Evolutionary conservation across 2,329 filamentous ascomycete species (phyloP).

Genomic region (Catunica adiposa): DNA sequence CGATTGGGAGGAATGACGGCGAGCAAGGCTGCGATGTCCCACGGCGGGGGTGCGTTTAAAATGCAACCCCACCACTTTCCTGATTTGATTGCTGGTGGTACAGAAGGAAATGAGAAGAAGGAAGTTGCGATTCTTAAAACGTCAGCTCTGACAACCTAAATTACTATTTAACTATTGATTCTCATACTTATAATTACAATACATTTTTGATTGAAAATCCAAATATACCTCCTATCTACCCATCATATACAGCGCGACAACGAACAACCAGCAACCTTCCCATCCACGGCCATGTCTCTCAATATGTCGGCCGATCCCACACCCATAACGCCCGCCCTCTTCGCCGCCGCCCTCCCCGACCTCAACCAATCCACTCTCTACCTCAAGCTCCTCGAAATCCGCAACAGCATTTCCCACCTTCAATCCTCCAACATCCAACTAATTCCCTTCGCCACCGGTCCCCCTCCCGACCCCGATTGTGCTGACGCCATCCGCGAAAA

Average conservation of each 20-base stretch:
- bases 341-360: slow-evolving; percentile 49
- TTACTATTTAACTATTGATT: not conserved
- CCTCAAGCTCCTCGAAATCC: slow-evolving; percentile 59
- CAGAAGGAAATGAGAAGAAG: not conserved
- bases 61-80: slow-evolving; percentile 9
- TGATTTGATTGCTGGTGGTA: not conserved
- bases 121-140: not conserved
- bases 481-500: slow-evolving; percentile 60
- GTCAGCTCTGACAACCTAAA: slow-evolving; percentile 4
- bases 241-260: not conserved
- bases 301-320: slow-evolving; percentile 44
- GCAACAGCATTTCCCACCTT: slow-evolving; percentile 58
- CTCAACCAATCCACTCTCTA: slow-evolving; percentile 51
- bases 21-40: slow-evolving; percentile 8
- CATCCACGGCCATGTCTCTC: slow-evolving; percentile 1
- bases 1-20: not conserved
- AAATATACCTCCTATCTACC: too few relatives aligned
- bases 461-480: slow-evolving; percentile 47
- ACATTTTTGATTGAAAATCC: too few relatives aligned
- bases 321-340: slow-evolving; percentile 42
- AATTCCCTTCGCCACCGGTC: slow-evolving; percentile 42
- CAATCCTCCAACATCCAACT: slow-evolving; percentile 60
- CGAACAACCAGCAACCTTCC: not conserved
- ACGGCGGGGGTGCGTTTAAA: slow-evolving; percentile 12
- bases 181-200: too few relatives aligned